Conservation (phyloP, 2,329 filamentous ascomycete genomes). For the Magnaporthiopsis incrustans region DNA sequence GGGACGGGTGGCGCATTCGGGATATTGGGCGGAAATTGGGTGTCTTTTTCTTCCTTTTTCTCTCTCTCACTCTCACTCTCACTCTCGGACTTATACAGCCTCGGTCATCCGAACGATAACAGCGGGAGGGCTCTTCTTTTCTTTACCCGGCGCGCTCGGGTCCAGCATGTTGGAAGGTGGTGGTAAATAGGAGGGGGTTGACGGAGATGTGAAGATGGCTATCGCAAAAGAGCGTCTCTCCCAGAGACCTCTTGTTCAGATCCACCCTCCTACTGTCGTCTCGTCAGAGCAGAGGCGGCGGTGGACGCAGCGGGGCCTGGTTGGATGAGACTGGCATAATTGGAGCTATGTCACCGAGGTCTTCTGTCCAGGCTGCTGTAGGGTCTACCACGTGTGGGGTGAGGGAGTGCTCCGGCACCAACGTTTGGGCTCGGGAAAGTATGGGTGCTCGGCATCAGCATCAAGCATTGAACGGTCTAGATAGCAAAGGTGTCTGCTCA, state of each 20-base stretch:
- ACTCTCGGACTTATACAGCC: background rate
- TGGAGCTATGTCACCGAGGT: background rate
- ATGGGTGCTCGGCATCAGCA: background rate
- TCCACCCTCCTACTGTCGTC: background rate
- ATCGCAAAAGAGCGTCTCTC: background rate
- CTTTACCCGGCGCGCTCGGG: background rate
- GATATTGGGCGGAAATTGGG: background rate
- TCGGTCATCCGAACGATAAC: background rate
- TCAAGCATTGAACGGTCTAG: background rate
- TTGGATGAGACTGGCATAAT: background rate
- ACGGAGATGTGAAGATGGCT: background rate
- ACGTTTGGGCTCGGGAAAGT: background rate
- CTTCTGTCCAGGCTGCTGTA: background rate
- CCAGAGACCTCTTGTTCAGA: background rate
- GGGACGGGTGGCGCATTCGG: constrained; percentile 2
- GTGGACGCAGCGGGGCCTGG: background rate
- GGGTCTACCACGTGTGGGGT: background rate
- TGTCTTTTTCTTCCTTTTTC: background rate
- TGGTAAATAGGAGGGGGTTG: background rate
- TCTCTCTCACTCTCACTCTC: background rate
- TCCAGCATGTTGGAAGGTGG: background rate
- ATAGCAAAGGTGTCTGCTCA: background rate
- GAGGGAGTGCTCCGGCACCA: background rate
- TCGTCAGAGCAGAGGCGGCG: background rate
- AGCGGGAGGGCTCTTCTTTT: background rate